These are phyloP conservation scores for Penicillium sp. DNA, from an alignment of 2,329 filamentous ascomycete genomes.

Conservation along the genomic window DNA sequence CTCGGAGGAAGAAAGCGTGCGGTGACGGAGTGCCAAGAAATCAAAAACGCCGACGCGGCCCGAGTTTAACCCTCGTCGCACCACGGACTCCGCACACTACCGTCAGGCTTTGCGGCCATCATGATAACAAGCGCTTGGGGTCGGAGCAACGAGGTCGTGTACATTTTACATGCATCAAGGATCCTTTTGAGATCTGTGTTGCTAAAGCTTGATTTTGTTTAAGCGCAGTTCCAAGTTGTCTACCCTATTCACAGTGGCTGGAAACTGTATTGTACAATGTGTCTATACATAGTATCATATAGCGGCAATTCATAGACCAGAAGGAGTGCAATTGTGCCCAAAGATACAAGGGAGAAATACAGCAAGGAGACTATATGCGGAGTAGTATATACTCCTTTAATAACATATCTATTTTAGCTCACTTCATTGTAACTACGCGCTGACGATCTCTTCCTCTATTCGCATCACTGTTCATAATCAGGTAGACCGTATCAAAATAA, in stretches of 20 bases:
- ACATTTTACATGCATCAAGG: too few relatives aligned
- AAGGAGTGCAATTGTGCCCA: too few relatives aligned
- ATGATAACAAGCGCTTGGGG: neutral
- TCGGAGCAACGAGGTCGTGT: slow-evolving; percentile 1
- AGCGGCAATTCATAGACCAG: too few relatives aligned
- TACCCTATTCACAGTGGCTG: neutral
- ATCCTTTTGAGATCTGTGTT: neutral
- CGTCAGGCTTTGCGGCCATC: neutral
- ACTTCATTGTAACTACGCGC: neutral
- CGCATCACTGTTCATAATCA: too few relatives aligned
- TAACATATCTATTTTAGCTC: too few relatives aligned
- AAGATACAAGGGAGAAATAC: neutral
- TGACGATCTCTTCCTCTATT: neutral
- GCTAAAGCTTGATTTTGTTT: neutral
- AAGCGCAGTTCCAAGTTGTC: neutral
- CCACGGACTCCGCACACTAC: slow-evolving; percentile 11
- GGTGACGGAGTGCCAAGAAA: slow-evolving; percentile 35
- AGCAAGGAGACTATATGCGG: neutral
- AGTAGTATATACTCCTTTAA: neutral
- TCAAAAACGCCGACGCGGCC: slow-evolving; percentile 33
- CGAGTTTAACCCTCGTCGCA: slow-evolving; percentile 28
- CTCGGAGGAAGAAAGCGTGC: slow-evolving; percentile 18
- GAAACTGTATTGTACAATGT: neutral
- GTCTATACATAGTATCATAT: neutral
- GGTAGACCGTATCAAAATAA: neutral